A percentile compares a stretch with the other conserved stretches of the same genome.
These are phyloP conservation scores for Fusarium sp. DNA, from an alignment of 2,329 filamentous ascomycete genomes.

Conservation along the genomic window DNA sequence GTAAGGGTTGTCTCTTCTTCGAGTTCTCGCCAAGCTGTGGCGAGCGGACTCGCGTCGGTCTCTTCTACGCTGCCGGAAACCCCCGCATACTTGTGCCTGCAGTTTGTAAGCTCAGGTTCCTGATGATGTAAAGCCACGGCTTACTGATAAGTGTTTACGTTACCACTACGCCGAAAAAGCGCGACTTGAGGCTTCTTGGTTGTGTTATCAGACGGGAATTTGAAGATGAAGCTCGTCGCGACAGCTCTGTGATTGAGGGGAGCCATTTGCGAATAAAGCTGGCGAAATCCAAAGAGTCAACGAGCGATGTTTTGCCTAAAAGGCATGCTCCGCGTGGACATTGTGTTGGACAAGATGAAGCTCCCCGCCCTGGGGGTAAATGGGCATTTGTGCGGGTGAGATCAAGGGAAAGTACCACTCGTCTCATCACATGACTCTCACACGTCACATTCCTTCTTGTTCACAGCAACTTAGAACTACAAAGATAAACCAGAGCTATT, in stretches of 20 bases:
- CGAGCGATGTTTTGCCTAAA: not conserved
- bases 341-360: not conserved
- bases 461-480: not conserved
- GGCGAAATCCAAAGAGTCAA: conserved; percentile 3
- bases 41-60: conserved; percentile 66
- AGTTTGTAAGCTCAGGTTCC: conserved; percentile 9
- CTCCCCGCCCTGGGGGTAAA: not conserved
- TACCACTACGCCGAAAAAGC: conserved; percentile 72
- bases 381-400: conserved; percentile 12
- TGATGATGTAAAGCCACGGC: conserved; percentile 36
- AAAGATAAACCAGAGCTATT: too few relatives aligned
- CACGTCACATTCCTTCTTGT: conserved; percentile 13
- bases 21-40: conserved; percentile 74
- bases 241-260: conserved; percentile 56
- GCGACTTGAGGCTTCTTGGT: conserved; percentile 66
- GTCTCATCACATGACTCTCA: conserved; percentile 38
- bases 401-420: conserved; percentile 11
- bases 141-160: conserved; percentile 73
- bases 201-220: conserved; percentile 55
- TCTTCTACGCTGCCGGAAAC: conserved; percentile 74
- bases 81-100: conserved; percentile 70
- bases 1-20: conserved; percentile 73
- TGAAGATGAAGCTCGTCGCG: conserved; percentile 68
- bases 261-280: conserved; percentile 39
- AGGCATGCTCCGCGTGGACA: not conserved